Base-by-base conservation (phyloP, 2,329 filamentous ascomycete genomes). In the Plenodomus tracheiphilus region DNA sequence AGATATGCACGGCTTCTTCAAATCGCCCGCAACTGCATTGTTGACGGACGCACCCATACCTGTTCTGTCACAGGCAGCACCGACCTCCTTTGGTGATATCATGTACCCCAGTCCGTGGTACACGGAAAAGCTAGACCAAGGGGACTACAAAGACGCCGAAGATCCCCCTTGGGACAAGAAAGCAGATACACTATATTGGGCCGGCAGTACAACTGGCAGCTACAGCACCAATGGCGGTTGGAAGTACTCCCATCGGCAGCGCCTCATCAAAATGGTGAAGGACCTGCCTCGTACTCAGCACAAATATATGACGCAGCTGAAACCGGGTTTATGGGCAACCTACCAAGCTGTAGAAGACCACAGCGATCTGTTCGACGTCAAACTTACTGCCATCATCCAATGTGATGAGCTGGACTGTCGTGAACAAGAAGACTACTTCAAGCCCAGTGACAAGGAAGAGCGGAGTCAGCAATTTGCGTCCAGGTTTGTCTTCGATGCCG, bases 161-260 rank as follows among this genome's bases (percentile, higher is more conserved):
- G 81, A 83, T 48, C 34, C 75, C 0, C 59, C 67, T 0, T 85
- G 81, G 81, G 63, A 77, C 0, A 39, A 69, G 5, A 85, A 85
- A 56, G 55, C 54, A 1, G 76, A 79, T 30, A 76, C 75, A 2
- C 58, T 84, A 0, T 85, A 84, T 61, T 85, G 82, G 83, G 75
- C 77, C 0, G 82, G 82, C 0, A 81, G 78, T 0, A 82, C 75
- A 0, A 83, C 81, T 0, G 82, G 81, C 2, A 80, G 75, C 0
- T 76, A 69, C 34, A 69, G 65, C 0, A 51, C 53, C 0, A 61
- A 68, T 9, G 53, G 64, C 1, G 46, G 61, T 0, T 82, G 79
- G 79, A 54, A 52, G 1, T 41, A 64, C 1, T 76, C 72, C 35
- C 81, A 84, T 17, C 74, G 81, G 1, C 79, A 82, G 43, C 45